A percentile compares a stretch with the other conserved stretches of the same genome.
Conservation (phyloP, 345 rosid genomes). For the Arabidopsis arenosa region DNA sequence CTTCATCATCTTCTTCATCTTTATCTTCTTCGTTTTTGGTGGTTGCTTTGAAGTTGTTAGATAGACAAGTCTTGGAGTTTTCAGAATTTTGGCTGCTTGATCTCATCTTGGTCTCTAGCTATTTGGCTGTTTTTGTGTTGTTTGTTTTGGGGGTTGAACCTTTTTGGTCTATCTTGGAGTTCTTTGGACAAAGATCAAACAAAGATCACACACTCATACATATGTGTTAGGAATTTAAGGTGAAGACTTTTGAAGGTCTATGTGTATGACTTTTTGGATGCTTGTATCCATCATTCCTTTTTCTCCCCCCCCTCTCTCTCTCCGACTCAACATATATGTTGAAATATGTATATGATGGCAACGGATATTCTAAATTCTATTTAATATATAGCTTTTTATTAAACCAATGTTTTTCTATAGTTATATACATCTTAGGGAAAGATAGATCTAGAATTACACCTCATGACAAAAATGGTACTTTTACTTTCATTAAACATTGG, state of each 20-base stretch:
- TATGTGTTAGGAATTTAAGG: conserved; percentile 48
- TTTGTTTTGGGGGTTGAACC: conserved; percentile 36
- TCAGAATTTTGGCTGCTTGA: conserved; percentile 47
- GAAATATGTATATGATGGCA: conserved; percentile 35
- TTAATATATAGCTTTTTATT: conserved; percentile 35
- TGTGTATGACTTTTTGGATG: conserved; percentile 50
- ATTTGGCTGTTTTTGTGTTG: conserved; percentile 39
- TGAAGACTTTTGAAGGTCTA: conserved; percentile 47
- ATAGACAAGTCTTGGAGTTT: conserved; percentile 50
- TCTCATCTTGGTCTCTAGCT: conserved; percentile 47
- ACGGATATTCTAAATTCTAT: conserved; percentile 43
- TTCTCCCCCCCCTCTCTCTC: conserved; percentile 25
- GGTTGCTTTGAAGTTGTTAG: conserved; percentile 39
- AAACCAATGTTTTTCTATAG: conserved; percentile 19
- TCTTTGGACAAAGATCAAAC: conserved; percentile 36
- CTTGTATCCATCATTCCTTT: conserved; percentile 47
- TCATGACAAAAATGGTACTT: conserved; percentile 37
- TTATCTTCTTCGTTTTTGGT: conserved; percentile 39
- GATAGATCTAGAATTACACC: conserved; percentile 42
- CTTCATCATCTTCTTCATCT: conserved; percentile 48
- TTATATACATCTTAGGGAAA: conserved; percentile 30
- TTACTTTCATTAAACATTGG: conserved; percentile 29
- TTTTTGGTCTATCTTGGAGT: conserved; percentile 44
- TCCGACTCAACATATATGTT: conserved; percentile 30
- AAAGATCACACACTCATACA: conserved; percentile 45